Percentiles rank a stretch among this genome's conserved stretches.
Evolutionary conservation across 164 flowering plant species (phyloP).

Genomic region (Vitis rotundifolia): DNA sequence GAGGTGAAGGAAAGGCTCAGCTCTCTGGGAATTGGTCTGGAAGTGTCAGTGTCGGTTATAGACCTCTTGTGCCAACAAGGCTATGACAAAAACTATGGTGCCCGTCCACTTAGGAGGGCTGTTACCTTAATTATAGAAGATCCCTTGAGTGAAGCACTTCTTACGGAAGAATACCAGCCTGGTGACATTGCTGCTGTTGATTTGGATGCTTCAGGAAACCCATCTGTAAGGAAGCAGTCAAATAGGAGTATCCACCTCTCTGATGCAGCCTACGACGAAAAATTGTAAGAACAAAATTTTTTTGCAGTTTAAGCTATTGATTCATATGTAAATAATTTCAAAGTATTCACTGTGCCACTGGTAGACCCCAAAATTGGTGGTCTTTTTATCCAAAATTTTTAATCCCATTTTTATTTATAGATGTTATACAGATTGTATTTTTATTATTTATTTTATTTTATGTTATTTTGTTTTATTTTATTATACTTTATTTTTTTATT

Average conservation of each 20-base stretch:
- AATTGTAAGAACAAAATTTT: background rate
- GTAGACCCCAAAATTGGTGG: background rate
- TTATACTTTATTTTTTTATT: no score
- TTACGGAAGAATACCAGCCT: conserved; percentile 56
- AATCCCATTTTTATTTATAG: no score
- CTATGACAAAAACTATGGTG: conserved; percentile 67
- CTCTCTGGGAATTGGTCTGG: conserved; percentile 59
- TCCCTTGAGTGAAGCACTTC: conserved; percentile 71
- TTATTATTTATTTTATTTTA: no score
- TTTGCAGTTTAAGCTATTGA: background rate
- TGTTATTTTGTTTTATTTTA: no score
- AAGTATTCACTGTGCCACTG: background rate
- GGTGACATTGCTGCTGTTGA: conserved; percentile 72
- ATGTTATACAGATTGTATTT: no score
- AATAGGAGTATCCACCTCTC: conserved; percentile 37
- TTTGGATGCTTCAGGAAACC: conserved; percentile 71
- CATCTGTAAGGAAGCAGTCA: conserved; percentile 41
- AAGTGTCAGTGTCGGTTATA: conserved; percentile 64
- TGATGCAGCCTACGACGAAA: conserved; percentile 35
- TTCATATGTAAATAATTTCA: background rate
- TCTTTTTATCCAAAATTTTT: background rate
- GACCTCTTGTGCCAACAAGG: conserved; percentile 71
- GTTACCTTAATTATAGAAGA: conserved; percentile 69
- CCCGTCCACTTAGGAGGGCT: conserved; percentile 78
- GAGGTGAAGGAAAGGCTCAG: conserved; percentile 68